Evolutionary conservation across 257 asterid genomes (phyloP).

Genomic region (Nicotiana sylvestris): DNA sequence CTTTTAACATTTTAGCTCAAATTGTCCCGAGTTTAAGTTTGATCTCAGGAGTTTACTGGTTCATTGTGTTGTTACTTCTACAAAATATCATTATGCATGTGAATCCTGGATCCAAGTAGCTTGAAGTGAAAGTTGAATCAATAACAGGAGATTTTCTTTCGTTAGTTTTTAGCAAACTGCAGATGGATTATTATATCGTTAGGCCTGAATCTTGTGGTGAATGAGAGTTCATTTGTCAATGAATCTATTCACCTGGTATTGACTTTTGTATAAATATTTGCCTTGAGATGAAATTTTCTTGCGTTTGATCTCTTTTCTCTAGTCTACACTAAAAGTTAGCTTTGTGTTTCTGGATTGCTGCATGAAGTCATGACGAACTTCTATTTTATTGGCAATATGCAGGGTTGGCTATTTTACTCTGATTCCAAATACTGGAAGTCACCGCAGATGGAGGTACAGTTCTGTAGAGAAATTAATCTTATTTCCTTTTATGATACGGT

Average conservation of each 20-base stretch:
- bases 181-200: background rate
- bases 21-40: background rate
- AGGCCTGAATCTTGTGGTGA: background rate
- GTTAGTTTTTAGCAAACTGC: background rate
- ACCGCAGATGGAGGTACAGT: constrained; percentile 90
- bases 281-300: background rate
- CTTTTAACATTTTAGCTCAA: background rate
- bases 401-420: constrained; percentile 98
- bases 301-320: background rate
- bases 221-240: background rate
- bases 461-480: constrained; percentile 9
- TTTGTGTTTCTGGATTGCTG: background rate
- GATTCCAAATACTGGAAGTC: constrained; percentile 94
- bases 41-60: background rate
- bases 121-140: background rate
- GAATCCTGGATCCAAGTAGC: background rate
- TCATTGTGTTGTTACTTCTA: background rate
- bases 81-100: background rate
- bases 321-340: background rate
- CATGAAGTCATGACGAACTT: constrained; percentile 3
- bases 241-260: background rate
- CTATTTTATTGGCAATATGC: constrained; percentile 21
- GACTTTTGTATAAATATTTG: background rate
- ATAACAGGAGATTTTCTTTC: background rate
- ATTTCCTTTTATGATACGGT: background rate